Base-by-base conservation (phyloP, 2,329 filamentous ascomycete genomes). In the Pyrenophora graminea region DNA sequence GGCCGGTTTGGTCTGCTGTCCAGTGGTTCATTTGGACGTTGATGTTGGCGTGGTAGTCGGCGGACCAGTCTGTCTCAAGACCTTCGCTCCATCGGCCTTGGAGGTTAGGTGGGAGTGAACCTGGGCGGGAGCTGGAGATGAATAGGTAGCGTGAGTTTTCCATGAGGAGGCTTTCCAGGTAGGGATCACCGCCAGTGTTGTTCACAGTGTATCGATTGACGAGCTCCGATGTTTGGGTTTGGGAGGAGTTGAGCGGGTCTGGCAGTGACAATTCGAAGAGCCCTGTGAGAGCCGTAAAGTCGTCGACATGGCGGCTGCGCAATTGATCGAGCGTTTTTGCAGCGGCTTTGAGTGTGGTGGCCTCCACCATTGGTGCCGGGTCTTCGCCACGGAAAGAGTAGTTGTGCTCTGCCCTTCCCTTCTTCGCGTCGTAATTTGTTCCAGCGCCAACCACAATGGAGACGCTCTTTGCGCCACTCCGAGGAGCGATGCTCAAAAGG, bases 21-120 rank as follows among this genome's bases (percentile, higher is more conserved):
- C 83, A 85, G 58, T 85, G 78, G 51, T 85, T 85, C 83, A 85
- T 85, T 56, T 85, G 80, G 0, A 85, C 49, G 49, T 85, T 85
- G 59, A 85, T 84, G 53, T 85, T 82, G 33, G 77, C 73, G 45
- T 84, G 82, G 48, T 84, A 85, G 57, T 85, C 82, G 2, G 73
- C 77, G 10, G 77, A 75, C 83, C 83, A 83, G 0, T 77, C 75
- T 3, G 76, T 71, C 0, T 58, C 57, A 2, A 80, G 62, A 0
- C 73, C 65, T 38, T 80, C 76, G 4, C 76, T 78, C 83, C 83
- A 85, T 15, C 76, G 74, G 0, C 83, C 82, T 61, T 83, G 81
- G 0, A 86, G 73, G 48, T 85, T 85, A 0, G 82, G 74, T 0
- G 83, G 83, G 0, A 85, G 72, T 0, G 65, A 65, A 31, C 77